Conservation (phyloP, 306 rosid genomes). For the Cicer pinnatifidum region DNA sequence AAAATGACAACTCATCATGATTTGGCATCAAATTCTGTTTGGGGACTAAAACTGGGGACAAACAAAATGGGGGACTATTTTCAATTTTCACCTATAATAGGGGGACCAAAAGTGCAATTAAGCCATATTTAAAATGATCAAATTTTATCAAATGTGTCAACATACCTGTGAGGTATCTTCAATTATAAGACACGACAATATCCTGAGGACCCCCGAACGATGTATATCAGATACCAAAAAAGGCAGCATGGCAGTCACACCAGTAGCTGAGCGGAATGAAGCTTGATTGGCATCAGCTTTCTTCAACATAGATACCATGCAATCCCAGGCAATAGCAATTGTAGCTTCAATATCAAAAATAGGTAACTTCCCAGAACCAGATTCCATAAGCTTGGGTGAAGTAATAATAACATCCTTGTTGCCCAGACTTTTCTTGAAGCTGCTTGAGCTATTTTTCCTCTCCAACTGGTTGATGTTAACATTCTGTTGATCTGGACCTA, state of each 20-base stretch:
- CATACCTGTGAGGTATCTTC: constrained; percentile 91
- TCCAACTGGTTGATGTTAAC: constrained; percentile 58
- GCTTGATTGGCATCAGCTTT: constrained; percentile 90
- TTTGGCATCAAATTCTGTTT: too few species aligned
- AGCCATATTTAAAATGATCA: constrained; percentile 19
- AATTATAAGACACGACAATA: constrained; percentile 83
- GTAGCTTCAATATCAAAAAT: constrained; percentile 85
- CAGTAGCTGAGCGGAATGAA: constrained; percentile 83
- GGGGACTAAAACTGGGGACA: too few species aligned
- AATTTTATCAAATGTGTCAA: constrained; percentile 32
- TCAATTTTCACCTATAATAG: too few species aligned
- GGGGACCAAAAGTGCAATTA: too few species aligned
- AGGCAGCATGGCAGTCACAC: constrained; percentile 80
- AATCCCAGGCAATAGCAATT: constrained; percentile 90
- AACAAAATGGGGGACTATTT: too few species aligned
- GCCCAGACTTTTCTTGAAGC: constrained; percentile 77
- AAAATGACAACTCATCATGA: too few species aligned
- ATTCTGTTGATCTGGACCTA: constrained; percentile 67
- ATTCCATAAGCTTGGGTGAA: constrained; percentile 75
- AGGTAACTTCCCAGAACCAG: constrained; percentile 85
- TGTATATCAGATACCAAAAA: constrained; percentile 82
- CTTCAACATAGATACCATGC: constrained; percentile 87
- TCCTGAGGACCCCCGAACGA: constrained; percentile 89
- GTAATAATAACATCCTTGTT: constrained; percentile 82
- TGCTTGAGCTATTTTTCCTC: constrained; percentile 68